phyloP scores from a whole-genome alignment of 2,329 filamentous ascomycete species.

The Microdochium paspali region DNA sequence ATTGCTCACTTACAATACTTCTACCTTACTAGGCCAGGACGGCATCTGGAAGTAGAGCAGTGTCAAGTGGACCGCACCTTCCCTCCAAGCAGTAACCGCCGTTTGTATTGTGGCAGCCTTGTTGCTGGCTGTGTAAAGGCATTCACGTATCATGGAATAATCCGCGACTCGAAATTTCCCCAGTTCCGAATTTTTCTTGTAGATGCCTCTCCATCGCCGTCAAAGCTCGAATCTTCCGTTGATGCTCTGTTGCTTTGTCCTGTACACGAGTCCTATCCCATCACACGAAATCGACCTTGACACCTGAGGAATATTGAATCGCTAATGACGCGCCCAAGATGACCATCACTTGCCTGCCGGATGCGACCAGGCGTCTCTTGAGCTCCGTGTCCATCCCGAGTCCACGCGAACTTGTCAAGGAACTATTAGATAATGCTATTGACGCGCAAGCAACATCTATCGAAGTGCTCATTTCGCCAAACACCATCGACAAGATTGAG shows the following conservation, averaged over 20 bases:
- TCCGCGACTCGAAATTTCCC: background rate
- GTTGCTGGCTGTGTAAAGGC: too few relatives aligned
- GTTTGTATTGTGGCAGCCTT: too few relatives aligned
- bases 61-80: too few relatives aligned
- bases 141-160: too few relatives aligned
- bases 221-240: too few relatives aligned
- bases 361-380: slow-evolving; percentile 42
- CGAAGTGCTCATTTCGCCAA: slow-evolving; percentile 52
- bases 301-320: too few relatives aligned
- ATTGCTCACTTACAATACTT: too few relatives aligned
- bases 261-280: too few relatives aligned
- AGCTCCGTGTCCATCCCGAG: slow-evolving; percentile 52
- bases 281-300: too few relatives aligned
- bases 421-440: slow-evolving; percentile 68
- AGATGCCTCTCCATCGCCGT: background rate
- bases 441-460: slow-evolving; percentile 61
- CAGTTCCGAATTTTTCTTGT: background rate
- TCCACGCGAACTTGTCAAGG: slow-evolving; percentile 58
- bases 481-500: slow-evolving; percentile 60
- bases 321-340: slow-evolving; percentile 21
- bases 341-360: slow-evolving; percentile 40
- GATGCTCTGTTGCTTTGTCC: background rate
- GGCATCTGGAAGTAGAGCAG: too few relatives aligned
- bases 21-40: too few relatives aligned
- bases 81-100: too few relatives aligned